phyloP scores from a whole-genome alignment of 768 basidiomycete genomes.

The Mycena epipterygia region DNA sequence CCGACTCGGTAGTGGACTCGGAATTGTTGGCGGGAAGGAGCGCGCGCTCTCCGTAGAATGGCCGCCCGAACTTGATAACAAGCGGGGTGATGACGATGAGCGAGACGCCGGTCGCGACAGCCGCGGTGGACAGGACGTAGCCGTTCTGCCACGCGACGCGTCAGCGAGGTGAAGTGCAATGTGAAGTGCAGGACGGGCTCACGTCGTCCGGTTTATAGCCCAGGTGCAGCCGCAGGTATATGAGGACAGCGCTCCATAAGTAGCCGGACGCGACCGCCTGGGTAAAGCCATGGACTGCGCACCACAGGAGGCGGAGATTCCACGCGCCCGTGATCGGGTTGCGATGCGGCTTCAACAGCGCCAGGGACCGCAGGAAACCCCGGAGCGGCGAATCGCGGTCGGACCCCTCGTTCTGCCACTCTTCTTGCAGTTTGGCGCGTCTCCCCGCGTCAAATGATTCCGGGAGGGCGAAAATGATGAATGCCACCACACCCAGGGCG shows the following conservation, averaged over 20 bases:
- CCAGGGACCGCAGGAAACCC: conserved; percentile 2
- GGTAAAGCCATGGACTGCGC: conserved; percentile 6
- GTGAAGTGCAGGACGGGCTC: neutral
- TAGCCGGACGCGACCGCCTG: conserved; percentile 1
- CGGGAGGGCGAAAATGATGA: neutral
- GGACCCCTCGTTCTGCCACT: neutral
- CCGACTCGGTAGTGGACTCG: neutral
- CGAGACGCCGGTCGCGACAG: conserved; percentile 2
- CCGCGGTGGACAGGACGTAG: neutral
- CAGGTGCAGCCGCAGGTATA: conserved; percentile 12
- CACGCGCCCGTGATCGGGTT: neutral
- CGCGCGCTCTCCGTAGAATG: neutral
- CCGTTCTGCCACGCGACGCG: neutral
- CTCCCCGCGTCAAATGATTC: conserved; percentile 2
- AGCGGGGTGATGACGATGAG: conserved; percentile 2
- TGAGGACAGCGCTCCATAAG: neutral
- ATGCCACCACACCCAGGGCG: neutral
- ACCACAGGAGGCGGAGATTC: conserved; percentile 15
- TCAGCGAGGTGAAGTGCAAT: neutral
- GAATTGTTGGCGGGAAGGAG: neutral
- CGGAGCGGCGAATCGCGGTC: neutral
- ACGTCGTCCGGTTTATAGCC: conserved; percentile 7
- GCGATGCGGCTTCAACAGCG: conserved; percentile 7
- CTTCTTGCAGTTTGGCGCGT: neutral
- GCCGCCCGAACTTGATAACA: neutral